These are phyloP conservation scores for Cucurbita argyrosperma DNA, from an alignment of 306 rosid genomes.

Conservation along the genomic window DNA sequence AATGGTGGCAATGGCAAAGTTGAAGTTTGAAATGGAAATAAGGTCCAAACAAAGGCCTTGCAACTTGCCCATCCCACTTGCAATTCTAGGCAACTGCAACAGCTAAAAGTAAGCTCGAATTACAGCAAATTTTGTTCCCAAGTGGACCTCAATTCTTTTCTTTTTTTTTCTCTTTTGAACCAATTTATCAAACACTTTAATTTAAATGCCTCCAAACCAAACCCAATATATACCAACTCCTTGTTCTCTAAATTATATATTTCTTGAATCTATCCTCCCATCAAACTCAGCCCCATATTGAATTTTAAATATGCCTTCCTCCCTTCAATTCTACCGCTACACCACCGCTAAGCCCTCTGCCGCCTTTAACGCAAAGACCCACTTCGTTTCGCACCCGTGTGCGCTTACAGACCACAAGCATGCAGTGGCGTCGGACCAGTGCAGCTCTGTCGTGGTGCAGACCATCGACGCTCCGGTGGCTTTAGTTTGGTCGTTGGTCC, in stretches of 20 bases:
- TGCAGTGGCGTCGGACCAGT: conserved; percentile 28
- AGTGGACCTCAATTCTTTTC: not conserved
- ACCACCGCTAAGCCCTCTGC: not conserved
- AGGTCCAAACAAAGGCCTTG: not conserved
- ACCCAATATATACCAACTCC: not conserved
- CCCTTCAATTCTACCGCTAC: not conserved
- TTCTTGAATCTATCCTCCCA: not conserved
- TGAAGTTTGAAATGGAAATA: not conserved
- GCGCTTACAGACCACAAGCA: conserved; percentile 15
- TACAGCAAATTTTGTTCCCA: not conserved
- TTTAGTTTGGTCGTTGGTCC: conserved; percentile 39
- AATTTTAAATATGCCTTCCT: not conserved
- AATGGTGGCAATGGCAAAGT: not conserved
- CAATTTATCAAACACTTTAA: not conserved
- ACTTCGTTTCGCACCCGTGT: not conserved
- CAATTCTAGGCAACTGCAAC: not conserved
- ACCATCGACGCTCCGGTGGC: conserved; percentile 24
- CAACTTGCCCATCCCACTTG: not conserved
- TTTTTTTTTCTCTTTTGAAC: not conserved
- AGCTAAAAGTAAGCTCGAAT: not conserved
- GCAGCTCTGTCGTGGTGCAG: conserved; percentile 31
- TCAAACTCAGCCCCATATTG: not conserved
- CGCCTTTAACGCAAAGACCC: not conserved
- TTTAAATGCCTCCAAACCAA: not conserved
- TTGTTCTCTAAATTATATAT: not conserved